These are phyloP conservation scores for Aspergillus sp. DNA, from an alignment of 2,329 filamentous ascomycete genomes.

Conservation along the genomic window DNA sequence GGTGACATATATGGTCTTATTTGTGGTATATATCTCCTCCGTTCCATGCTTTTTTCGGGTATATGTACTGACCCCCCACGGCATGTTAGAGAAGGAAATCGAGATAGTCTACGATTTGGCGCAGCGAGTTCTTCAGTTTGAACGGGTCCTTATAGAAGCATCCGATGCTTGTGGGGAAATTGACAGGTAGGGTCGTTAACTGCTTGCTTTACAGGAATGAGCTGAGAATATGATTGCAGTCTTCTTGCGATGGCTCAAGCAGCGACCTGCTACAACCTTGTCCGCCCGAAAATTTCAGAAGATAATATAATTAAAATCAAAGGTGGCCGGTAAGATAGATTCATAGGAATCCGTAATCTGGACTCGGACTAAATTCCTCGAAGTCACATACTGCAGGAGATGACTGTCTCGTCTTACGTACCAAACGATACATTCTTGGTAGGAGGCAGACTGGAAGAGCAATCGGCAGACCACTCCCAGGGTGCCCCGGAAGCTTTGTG, in stretches of 20 bases:
- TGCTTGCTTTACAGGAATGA: not conserved
- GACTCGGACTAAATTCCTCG: conserved; percentile 12
- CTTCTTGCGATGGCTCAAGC: conserved; percentile 76
- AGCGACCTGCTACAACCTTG: conserved; percentile 72
- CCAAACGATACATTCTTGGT: conserved; percentile 74
- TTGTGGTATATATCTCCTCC: conserved; percentile 56
- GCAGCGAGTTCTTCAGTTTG: conserved; percentile 67
- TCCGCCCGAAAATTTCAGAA: conserved; percentile 66
- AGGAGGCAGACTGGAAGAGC: conserved; percentile 50
- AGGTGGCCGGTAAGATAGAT: conserved; percentile 62
- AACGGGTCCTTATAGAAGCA: conserved; percentile 64
- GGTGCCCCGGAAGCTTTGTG: conserved; percentile 1
- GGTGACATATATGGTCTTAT: conserved; percentile 86
- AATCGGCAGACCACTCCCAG: not conserved
- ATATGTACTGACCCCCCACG: not conserved
- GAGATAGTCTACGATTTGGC: conserved; percentile 80
- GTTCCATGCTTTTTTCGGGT: not conserved
- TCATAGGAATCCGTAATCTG: not conserved
- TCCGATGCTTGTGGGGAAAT: conserved; percentile 84
- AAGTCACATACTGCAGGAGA: conserved; percentile 80
- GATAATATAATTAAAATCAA: conserved; percentile 71
- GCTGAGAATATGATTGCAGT: conserved; percentile 48
- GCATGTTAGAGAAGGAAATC: conserved; percentile 73
- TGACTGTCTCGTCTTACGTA: conserved; percentile 76
- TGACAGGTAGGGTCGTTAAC: conserved; percentile 55